phyloP scores from a whole-genome alignment of 768 basidiomycete species.

The Mycena latifolia region DNA sequence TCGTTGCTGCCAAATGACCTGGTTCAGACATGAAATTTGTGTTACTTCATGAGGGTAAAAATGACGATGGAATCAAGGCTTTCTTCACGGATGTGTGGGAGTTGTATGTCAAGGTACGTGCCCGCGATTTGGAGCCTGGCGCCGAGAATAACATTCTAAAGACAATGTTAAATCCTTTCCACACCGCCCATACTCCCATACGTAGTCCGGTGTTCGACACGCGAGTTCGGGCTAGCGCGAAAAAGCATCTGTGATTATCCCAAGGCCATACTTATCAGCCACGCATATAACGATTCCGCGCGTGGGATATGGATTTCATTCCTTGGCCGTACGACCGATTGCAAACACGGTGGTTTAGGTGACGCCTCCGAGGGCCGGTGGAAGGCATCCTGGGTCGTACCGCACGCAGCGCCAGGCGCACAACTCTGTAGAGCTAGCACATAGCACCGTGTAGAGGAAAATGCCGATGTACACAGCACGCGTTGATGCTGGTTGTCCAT shows the following conservation, averaged over 20 bases:
- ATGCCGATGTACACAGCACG: too few species aligned
- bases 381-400: too few species aligned
- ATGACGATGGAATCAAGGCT: conserved; percentile 94
- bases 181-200: conserved; percentile 88
- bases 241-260: conserved; percentile 74
- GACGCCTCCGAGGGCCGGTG: background rate
- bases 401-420: background rate
- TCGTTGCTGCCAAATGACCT: conserved; percentile 36
- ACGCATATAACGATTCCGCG: background rate
- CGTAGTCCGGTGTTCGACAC: conserved; percentile 86
- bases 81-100: conserved; percentile 99
- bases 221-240: conserved; percentile 87
- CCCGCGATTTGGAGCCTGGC: background rate
- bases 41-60: conserved; percentile 93
- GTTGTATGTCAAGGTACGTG: conserved; percentile 90
- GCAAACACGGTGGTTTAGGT: background rate
- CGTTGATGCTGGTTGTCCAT: too few species aligned
- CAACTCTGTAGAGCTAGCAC: background rate
- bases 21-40: conserved; percentile 92
- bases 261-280: too few species aligned
- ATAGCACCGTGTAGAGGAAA: too few species aligned
- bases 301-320: background rate
- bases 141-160: conserved; percentile 45
- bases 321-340: background rate
- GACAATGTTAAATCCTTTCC: conserved; percentile 96